phyloP scores from a whole-genome alignment of 1,284 basidiomycete species.

The Pseudozyma hubeiensis region DNA sequence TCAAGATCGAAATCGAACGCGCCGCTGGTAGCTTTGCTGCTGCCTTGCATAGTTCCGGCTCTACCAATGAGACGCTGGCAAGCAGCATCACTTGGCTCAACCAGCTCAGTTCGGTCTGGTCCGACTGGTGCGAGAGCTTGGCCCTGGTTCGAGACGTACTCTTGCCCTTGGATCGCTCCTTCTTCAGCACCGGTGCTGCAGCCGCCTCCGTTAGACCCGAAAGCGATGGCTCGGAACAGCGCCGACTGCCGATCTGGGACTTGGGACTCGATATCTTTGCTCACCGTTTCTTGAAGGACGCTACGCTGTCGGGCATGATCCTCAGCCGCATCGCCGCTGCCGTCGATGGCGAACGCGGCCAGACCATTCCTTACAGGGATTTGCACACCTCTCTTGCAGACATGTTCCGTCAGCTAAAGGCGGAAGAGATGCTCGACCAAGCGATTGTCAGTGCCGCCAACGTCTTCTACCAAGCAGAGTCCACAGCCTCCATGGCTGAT shows the following conservation, averaged over 20 bases:
- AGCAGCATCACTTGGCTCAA: constrained; percentile 44
- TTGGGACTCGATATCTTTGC: constrained; percentile 55
- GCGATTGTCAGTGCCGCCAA: constrained; percentile 36
- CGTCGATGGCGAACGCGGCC: constrained; percentile 39
- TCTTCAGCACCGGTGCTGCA: constrained; percentile 4
- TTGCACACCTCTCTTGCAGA: constrained; percentile 44
- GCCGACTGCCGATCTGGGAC: constrained; percentile 37
- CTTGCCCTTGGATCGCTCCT: constrained; percentile 33
- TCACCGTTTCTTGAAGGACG: constrained; percentile 49
- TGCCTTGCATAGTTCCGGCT: constrained; percentile 29
- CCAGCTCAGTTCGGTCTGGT: constrained; percentile 47
- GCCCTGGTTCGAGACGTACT: constrained; percentile 40
- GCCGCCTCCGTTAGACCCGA: neutral
- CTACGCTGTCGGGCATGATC: constrained; percentile 23
- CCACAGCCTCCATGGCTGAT: constrained; percentile 15
- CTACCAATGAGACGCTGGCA: constrained; percentile 22
- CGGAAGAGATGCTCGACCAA: constrained; percentile 41
- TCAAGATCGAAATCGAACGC: constrained; percentile 61
- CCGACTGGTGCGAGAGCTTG: constrained; percentile 48
- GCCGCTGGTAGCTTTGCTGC: constrained; percentile 41
- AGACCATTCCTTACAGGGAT: constrained; percentile 26
- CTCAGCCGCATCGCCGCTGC: constrained; percentile 31
- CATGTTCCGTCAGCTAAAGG: constrained; percentile 51
- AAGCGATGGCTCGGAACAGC: neutral
- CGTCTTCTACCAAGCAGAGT: constrained; percentile 49